Base-by-base conservation (phyloP, 2,329 filamentous ascomycete species). In the Venturiaceae sp. region DNA sequence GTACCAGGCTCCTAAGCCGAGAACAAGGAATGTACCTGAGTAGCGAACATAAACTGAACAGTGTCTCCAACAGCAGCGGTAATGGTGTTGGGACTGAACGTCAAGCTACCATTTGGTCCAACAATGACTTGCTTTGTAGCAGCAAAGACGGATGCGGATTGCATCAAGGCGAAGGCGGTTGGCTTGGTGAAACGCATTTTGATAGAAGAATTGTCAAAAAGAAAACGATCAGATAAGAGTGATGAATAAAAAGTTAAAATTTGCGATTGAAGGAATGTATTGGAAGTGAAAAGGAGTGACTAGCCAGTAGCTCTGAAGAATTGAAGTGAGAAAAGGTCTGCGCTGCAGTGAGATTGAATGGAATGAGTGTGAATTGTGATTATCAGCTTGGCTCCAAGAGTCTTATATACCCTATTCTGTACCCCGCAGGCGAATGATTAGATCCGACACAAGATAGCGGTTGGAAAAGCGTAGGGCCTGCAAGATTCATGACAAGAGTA, bases 171-270 rank as follows among this genome's bases (percentile, higher is more conserved):
- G 5, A 50, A 50, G 19, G 44, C 44, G 61, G 68, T 62, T 63
- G 69, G 57, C 61, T 66, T 66, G 55, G 69, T 67, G 69, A 72
- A 72, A 67, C 63, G 69, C 71, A 72, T 72, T 66, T 62, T 72
- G 68, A 67, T 67, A 26, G n/a, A n/a, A n/a, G n/a, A n/a, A n/a
- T n/a, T 37, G 19, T 54, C 5, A 46, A 16, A 33, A 28, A 32
- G 6, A 28, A 11, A 16, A n/a, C 5, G 16, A 8, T 13, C 8
- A 34, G 9, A 11, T 19, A 28, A 8, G 11, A 21, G 55, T 33
- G 21, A 50, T 21, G 9, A 19, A 19, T 52, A 32, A 21, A 23
- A 9, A 11, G 5, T 37, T 52, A 37, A 16, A 32, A 21, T 33
- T 46, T 30, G 13, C 37, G 23, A 33, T 53, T 8, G 21, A 58